Evolutionary conservation across 1,284 basidiomycete species (phyloP), one percentile per base, ranked within the genome.

Genomic region (Pisolithus thermaeus): DNA sequence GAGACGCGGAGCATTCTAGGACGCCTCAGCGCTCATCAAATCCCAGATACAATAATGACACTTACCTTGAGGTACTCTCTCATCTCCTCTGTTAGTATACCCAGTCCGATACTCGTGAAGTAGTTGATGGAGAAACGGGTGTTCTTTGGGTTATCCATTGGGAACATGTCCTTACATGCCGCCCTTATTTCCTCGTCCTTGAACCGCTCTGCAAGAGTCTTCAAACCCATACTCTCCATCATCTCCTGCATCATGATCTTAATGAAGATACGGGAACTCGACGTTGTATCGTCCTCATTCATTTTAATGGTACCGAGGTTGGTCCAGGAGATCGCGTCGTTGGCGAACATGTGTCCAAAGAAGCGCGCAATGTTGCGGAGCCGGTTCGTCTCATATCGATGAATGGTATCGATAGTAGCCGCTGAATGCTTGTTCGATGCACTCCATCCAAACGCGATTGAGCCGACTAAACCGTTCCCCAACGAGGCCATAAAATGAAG

Each of bases 101-200:
- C 97, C 53, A 98, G 65, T 0, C 92, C 93, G 59, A 99, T 88
- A 65, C 90, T 92, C 2, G 96, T 99, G 64, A 93, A 93, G 73
- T 96, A 97, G 68, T 99, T 99, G 84, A 99, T 97, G 5, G 93
- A 83, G 73, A 99, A 99, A 42, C 96, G 80, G 0, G 96, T 98
- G 64, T 98, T 90, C 71, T 95, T 96, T 1, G 96, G 96, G 58
- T 96, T 87, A 69, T 97, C 94, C 72, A 86, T 83, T 0, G 96
- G 97, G 83, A 99, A 97, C 82, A 99, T 91, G 40, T 84, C 84
- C 42, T 73, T 75, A 69, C 88, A 92, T 7, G 81, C 83, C 28
- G 78, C 74, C 67, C 78, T 84, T 51, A 97, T 76, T 60, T 92
- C 90, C 4, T 85, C 81, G 55, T 94, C 90, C 68, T 84, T 86